Percentiles rank a stretch among this genome's conserved stretches.
Evolutionary conservation across 2,329 filamentous ascomycete species (phyloP).

Genomic region (Falciphora oryzae): DNA sequence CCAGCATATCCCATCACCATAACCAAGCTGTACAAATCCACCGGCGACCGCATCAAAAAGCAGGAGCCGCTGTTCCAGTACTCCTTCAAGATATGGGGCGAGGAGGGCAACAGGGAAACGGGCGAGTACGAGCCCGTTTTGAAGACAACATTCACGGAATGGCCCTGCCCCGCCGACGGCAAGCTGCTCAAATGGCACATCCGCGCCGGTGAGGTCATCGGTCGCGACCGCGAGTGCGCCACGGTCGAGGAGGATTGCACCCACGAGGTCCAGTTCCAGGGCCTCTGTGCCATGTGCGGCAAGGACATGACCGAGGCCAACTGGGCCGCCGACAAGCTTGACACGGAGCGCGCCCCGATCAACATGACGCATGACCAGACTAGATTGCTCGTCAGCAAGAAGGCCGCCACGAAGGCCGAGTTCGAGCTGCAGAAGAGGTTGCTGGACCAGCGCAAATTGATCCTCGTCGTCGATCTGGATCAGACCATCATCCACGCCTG

Average conservation of each 20-base stretch:
- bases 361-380: conserved; percentile 94
- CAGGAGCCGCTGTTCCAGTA: conserved; percentile 80
- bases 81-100: conserved; percentile 74
- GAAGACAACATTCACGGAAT: conserved; percentile 67
- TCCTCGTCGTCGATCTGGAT: conserved; percentile 91
- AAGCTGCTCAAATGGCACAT: conserved; percentile 73
- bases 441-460: conserved; percentile 75
- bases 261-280: conserved; percentile 86
- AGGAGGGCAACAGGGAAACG: conserved; percentile 60
- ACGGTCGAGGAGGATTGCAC: conserved; percentile 87
- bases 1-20: conserved; percentile 93
- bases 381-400: conserved; percentile 74
- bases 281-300: conserved; percentile 86
- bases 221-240: conserved; percentile 52
- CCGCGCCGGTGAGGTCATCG: conserved; percentile 57
- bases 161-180: conserved; percentile 80
- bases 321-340: conserved; percentile 74
- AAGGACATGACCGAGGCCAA: conserved; percentile 91
- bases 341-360: conserved; percentile 82
- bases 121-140: conserved; percentile 59
- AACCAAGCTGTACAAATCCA: conserved; percentile 71
- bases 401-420: conserved; percentile 75
- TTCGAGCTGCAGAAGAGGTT: conserved; percentile 81
- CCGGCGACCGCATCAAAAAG: conserved; percentile 69
- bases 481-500: conserved; percentile 98